Conservation (phyloP, 495 filamentous ascomycete genomes). For the Penicillium steckii region DNA sequence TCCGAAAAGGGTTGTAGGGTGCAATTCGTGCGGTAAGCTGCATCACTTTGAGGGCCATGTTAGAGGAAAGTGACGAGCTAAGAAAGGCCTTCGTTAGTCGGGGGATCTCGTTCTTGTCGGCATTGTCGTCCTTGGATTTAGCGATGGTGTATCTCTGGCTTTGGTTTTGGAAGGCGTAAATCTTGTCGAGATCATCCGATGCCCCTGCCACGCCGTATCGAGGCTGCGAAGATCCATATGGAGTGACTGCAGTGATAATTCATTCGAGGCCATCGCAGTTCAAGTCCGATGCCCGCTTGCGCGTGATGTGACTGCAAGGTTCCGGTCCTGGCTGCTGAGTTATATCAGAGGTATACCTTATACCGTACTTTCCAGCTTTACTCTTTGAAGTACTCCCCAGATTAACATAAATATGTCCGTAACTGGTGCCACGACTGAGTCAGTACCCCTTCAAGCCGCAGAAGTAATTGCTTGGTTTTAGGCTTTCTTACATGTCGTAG, state of each 20-base stretch:
- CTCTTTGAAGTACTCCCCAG: neutral
- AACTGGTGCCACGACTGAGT: neutral
- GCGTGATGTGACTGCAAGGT: neutral
- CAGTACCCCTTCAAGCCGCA: neutral
- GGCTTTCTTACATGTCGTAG: slow-evolving; percentile 8
- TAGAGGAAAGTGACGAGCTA: neutral
- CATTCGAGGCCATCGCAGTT: neutral
- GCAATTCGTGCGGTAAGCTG: slow-evolving; percentile 1
- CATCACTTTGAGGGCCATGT: neutral
- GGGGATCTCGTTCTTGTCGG: too few species aligned
- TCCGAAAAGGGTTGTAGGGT: neutral
- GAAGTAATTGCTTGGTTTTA: neutral
- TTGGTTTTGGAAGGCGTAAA: neutral
- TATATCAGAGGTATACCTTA: neutral
- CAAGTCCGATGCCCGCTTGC: neutral
- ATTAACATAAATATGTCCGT: slow-evolving; percentile 2
- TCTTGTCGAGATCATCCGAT: neutral
- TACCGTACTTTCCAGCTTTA: slow-evolving; percentile 15
- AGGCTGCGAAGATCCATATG: neutral
- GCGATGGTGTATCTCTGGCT: too few species aligned
- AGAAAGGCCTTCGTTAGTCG: neutral
- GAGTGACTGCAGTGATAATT: neutral
- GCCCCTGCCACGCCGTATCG: neutral
- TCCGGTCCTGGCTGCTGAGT: neutral
- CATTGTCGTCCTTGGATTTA: too few species aligned